Base-by-base conservation (phyloP, 208 protist species). In the Novymonas esmeraldas region DNA sequence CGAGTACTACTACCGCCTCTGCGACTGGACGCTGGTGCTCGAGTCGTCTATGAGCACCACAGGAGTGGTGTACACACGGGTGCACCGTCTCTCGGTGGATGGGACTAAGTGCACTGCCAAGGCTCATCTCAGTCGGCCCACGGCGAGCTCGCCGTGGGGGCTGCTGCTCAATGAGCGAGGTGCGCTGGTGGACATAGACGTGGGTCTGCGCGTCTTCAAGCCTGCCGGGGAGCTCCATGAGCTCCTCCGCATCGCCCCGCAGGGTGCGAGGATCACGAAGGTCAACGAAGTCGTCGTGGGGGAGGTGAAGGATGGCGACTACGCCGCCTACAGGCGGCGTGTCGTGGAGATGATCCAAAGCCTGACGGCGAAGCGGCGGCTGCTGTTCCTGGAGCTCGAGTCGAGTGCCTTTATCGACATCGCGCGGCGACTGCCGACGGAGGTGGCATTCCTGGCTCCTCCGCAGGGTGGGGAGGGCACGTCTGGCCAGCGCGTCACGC, bases 81-180 rank as follows among this genome's bases (percentile, higher is more conserved):
- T 91, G 41, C 79, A 71, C 31, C 65, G 55, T 1, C 42, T 90
- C 34, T 54, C 62, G 13, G 39, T 71, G 16, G 66, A 87, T 36
- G 68, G 67, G 31, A 45, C 57, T 36, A 26, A 63, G 11, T 77
- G 81, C 39, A 59, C 59, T 20, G 62, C 75, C 22, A 62, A 62
- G 11, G 55, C 91, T n/a, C 57, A 78, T 24, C 51, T 94, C 29
- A 66, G 49, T 29, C 77, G 88, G 13, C 71, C 79, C 9, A 76
- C 78, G 20, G 9, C 64, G 14, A 49, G 65, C 33, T 73, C 76
- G 10, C 73, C 88, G 22, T 89, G 79, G 82, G 88, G 88, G 4
- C 63, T 94, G 33, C 64, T 94, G 50, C 82, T 94, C 58, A 94
- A 88, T 69, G 82, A 89, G 49, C 70, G 73, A 39, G 81, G 76